Evolutionary conservation across 2,329 filamentous ascomycete genomes (phyloP).

Genomic region (Paradendryphiella salina): DNA sequence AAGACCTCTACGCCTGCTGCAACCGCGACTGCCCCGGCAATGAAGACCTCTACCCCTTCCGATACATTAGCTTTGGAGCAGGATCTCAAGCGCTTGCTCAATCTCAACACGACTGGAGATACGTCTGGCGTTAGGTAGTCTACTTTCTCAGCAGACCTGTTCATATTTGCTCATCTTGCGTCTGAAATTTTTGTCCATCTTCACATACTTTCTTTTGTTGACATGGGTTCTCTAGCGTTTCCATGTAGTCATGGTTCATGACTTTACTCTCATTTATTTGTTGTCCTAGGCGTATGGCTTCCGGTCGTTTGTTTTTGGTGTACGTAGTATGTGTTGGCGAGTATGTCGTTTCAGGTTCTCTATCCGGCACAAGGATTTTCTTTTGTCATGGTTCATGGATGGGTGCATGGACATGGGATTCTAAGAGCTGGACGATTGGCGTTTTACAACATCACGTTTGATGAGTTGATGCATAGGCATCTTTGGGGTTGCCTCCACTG

Average conservation of each 20-base stretch:
- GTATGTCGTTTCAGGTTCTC: constrained; percentile 11
- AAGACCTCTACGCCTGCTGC: constrained; percentile 25
- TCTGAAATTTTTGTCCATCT: constrained; percentile 4
- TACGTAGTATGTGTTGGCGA: constrained; percentile 17
- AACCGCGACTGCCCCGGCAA: constrained; percentile 18
- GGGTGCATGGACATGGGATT: constrained; percentile 16
- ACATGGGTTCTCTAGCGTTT: constrained; percentile 26
- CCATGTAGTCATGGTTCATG: constrained; percentile 26
- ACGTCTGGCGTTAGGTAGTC: constrained; percentile 29
- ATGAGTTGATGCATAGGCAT: constrained; percentile 14
- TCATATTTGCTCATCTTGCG: constrained; percentile 34
- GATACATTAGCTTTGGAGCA: constrained; percentile 40
- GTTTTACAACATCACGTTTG: constrained; percentile 17
- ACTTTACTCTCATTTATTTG: constrained; percentile 22
- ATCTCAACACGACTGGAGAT: constrained; percentile 32
- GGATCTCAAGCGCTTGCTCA: constrained; percentile 45
- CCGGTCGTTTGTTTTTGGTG: constrained; percentile 17
- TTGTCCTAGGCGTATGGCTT: constrained; percentile 26
- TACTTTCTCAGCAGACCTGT: constrained; percentile 15
- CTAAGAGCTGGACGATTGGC: constrained; percentile 14
- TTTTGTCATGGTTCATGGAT: constrained; percentile 21
- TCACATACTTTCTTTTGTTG: constrained; percentile 26
- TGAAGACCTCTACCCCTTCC: constrained; percentile 20
- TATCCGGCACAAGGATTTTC: constrained; percentile 11
- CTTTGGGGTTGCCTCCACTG: constrained; percentile 18